Percentiles rank a stretch among this genome's conserved stretches.
Evolutionary conservation across 1,284 basidiomycete species (phyloP).

Genomic region (Leccinum ponderosum): DNA sequence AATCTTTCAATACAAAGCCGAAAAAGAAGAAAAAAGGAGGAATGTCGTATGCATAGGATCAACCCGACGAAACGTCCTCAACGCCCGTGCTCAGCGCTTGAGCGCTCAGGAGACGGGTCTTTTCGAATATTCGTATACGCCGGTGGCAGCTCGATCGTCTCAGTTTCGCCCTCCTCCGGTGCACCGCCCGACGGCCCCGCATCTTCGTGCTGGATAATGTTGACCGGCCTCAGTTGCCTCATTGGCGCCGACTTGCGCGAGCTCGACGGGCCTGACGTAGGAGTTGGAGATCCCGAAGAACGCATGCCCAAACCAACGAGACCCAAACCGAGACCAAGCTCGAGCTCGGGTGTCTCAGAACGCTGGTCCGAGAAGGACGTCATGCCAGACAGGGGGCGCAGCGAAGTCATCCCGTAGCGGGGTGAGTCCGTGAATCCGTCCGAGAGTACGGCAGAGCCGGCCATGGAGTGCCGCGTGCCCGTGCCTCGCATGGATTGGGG

Average conservation of each 20-base stretch:
- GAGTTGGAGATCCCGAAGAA: not conserved
- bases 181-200: slow-evolving; percentile 46
- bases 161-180: slow-evolving; percentile 40
- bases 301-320: not conserved
- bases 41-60: not conserved
- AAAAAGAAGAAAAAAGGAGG: not conserved
- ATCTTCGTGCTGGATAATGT: slow-evolving; percentile 81
- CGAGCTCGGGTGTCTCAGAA: slow-evolving; percentile 26
- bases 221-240: slow-evolving; percentile 61
- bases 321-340: slow-evolving; percentile 19
- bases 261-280: slow-evolving; percentile 16
- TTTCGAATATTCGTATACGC: slow-evolving; percentile 66
- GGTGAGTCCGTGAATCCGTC: slow-evolving; percentile 19
- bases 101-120: slow-evolving; percentile 2
- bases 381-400: slow-evolving; percentile 20
- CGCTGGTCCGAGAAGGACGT: slow-evolving; percentile 24
- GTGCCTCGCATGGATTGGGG: slow-evolving; percentile 22
- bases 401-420: slow-evolving; percentile 8
- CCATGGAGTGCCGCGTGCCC: slow-evolving; percentile 21
- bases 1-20: slow-evolving; percentile 1
- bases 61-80: not conserved
- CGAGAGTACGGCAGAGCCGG: slow-evolving; percentile 18
- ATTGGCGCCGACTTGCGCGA: slow-evolving; percentile 48
- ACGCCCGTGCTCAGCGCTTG: not conserved
- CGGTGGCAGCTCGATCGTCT: slow-evolving; percentile 78